A percentile compares a stretch with the other conserved stretches of the same genome.
phyloP scores from a whole-genome alignment of 2,329 filamentous ascomycete species.

The Kalaharituber pfeilii region DNA sequence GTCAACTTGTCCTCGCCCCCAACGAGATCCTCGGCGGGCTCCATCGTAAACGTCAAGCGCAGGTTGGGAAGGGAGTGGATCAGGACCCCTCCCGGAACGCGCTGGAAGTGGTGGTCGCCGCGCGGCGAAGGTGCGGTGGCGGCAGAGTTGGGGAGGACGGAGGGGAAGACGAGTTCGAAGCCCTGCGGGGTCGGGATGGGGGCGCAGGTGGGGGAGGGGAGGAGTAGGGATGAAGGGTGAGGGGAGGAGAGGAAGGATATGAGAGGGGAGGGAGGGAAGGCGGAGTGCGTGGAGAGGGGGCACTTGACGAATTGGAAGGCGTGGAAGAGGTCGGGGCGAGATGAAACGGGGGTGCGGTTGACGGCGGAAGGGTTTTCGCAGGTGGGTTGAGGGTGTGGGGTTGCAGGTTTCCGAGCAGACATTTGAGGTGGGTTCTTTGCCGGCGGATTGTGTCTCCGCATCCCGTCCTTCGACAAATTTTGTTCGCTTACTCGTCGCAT shows the following conservation, averaged over 20 bases:
- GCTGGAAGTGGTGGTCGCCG: constrained; percentile 35
- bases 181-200: constrained; percentile 53
- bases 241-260: constrained; percentile 29
- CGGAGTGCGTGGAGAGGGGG: constrained; percentile 66
- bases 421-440: not conserved
- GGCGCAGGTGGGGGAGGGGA: constrained; percentile 58
- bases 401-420: constrained; percentile 5
- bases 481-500: constrained; percentile 5
- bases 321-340: constrained; percentile 68
- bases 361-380: constrained; percentile 42
- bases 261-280: too few relatives aligned
- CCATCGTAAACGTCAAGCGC: constrained; percentile 25
- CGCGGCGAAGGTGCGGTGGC: constrained; percentile 26
- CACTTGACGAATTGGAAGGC: constrained; percentile 66
- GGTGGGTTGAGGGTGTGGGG: constrained; percentile 2
- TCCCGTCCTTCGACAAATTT: constrained; percentile 15
- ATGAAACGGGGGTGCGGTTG: constrained; percentile 28
- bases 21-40: constrained; percentile 26
- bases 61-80: constrained; percentile 44
- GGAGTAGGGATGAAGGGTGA: constrained; percentile 46
- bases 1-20: constrained; percentile 39
- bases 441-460: constrained; percentile 9
- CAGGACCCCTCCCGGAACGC: constrained; percentile 37
- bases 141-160: constrained; percentile 5
- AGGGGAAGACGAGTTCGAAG: constrained; percentile 50